Base-by-base conservation (phyloP, 2,329 filamentous ascomycete genomes). In the Penicillium hesseltinei region DNA sequence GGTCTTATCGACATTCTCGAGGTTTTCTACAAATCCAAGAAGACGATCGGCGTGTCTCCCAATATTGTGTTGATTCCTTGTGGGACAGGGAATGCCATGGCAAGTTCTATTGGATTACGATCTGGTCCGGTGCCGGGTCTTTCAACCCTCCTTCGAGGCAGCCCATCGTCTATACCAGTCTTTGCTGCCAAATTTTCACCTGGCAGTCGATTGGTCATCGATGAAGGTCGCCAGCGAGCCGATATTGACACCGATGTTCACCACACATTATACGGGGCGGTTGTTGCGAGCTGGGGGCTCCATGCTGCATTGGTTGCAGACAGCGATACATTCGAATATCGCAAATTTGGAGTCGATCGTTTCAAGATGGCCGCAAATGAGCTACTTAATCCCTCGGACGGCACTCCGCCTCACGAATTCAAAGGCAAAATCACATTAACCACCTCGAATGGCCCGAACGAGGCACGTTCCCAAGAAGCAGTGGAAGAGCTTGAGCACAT, bases 241-340 rank as follows among this genome's bases (percentile, higher is more conserved):
- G 59, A 62, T 33, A 63, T 76, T 15, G 36, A 54, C 46, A 27
- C 19, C 29, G 23, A 54, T 29, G 65, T 73, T 33, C 67, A 73
- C 23, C 69, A 62, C 50, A 70, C 64, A 4, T 66, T 82, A 2
- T 83, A 89, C 66, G 92, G 91, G 27, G 89, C 88, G 25, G 91
- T 97, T 23, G 92, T 97, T 2, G 88, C 88, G 44, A 94, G 89
- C 72, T 96, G 95, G 83, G 93, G 90, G 21, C 86, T 97, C 68
- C 93, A 97, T 69, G 90, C 92, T 31, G 87, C 88, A 42, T 82
- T 97, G 4, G 91, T 97, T 23, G 92, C 90, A 66, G 92, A 97
- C 77, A 94, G 90, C 73, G 93, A 97, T 73, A 95, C 92, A 0
- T 79, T 84, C 0, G 88, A 86, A 62, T 93, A 93, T 74, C 88